Base-by-base conservation (phyloP, 176 grass and related monocot genomes). In the Triticum monococcum region DNA sequence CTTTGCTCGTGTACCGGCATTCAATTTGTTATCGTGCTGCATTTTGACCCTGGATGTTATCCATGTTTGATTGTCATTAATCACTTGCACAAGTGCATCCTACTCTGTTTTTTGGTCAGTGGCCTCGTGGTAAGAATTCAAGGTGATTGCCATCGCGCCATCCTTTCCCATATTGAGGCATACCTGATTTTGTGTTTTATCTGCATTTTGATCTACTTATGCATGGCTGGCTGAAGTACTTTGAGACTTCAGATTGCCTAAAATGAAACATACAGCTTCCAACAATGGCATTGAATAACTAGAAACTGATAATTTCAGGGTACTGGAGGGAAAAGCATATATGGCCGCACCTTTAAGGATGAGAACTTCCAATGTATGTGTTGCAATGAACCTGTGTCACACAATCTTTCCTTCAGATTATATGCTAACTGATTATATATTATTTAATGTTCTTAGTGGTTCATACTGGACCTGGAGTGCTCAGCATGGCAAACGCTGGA, bases 401-500 rank as follows among this genome's bases (percentile, higher is more conserved):
- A 8, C 4, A 67, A 52, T 64, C 12, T 74, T 14, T 61, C 11
- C 70, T 80, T 67, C 9, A 66, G 46, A 3, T n/a, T 7, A 1
- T 31, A 7, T 78, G 46, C 43, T 84, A 79, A 79, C 60, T 87
- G 22, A 78, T 20, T 26, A 16, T 11, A 5, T 9, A 22, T 69
- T 22, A 26, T 24, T 43, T 80, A 68, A 75, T 81, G 78, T 76
- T 77, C 71, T 16, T 61, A 98, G 96, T 98, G 92, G 43, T 81
- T 87, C 66, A 68, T 68, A 68, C 16, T 24, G 69, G 69, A 72
- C 69, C 41, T 46, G 72, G 72, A 77, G 71, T 92, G 52, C 61
- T 98, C 71, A 96, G 97, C 83, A 96, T 98, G 97, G 97, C 97
- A 9, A 98, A 98, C 60, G 97, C 97, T 40, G 97, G 94, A 79